Base-by-base conservation (phyloP, 441 rosid species). In the Euphorbia corollata region DNA sequence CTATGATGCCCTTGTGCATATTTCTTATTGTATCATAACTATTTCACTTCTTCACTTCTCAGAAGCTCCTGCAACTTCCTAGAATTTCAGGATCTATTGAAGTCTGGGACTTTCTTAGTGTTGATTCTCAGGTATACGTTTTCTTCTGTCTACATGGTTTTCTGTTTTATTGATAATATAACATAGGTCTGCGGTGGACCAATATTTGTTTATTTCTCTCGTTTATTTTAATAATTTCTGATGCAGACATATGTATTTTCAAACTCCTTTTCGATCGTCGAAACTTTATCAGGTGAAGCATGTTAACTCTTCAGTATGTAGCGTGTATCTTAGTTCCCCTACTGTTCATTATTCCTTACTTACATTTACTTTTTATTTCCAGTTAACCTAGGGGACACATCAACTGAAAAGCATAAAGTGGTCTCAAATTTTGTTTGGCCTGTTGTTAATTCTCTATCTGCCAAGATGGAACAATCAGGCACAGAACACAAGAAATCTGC, bases 101-200 rank as follows among this genome's bases (percentile, higher is more conserved):
- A 79, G 98, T 95, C 73, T 90, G 99, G 99, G 98, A 92, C 84
- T 95, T 95, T 73, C 86, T 95, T 67, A 90, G 94, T 68, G 92
- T 95, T 71, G 99, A 95, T 83, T 95, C 99, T 51, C 99, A 92
- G 98, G 99, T 92, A 57, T n/a, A 51, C 20, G 51, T 72, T 71
- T 65, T 78, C 69, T 43, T 11, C 61, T 59, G 22, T 45, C 62
- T 2, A 10, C 50, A 45, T 12, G 39, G 24, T 22, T 65, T 0
- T 61, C n/a, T 16, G 32, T 65, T 9, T 54, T 5, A 38, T 30
- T 55, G 3, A 27, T 19, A 18, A 1, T 39, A 11, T 1, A 55
- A 19, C 59, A 23, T 18, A 41, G 62, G 22, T 39, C 10, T 0
- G 34, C 38, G 63, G 0, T 20, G 32, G 67, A 10, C 45, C 43